Evolutionary conservation across 1,139 yeast species (phyloP).

Genomic region (Nakaseomyces uthaithaninus): DNA sequence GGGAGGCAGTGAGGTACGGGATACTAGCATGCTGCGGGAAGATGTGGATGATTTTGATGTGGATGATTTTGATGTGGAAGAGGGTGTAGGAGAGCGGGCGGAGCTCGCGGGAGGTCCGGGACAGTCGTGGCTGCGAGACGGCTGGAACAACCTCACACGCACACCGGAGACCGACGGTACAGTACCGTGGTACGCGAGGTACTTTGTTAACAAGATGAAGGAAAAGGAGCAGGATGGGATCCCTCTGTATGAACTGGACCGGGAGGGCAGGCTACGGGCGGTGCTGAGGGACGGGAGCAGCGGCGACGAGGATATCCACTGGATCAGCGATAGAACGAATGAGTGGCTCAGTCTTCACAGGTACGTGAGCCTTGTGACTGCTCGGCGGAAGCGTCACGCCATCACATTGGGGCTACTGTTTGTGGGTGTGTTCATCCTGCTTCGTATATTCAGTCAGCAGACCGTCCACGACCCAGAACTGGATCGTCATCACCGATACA

Average conservation of each 20-base stretch:
- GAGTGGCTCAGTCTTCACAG: not conserved
- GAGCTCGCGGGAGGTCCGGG: too few relatives aligned
- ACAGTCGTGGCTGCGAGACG: too few relatives aligned
- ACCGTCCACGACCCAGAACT: not conserved
- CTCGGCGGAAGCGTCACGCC: not conserved
- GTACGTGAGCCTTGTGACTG: not conserved
- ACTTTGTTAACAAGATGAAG: conserved; percentile 20
- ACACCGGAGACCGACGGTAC: not conserved
- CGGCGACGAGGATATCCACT: conserved; percentile 18
- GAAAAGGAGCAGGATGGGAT: conserved; percentile 21
- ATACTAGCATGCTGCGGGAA: too few relatives aligned
- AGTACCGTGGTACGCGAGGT: conserved; percentile 32
- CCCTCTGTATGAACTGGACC: conserved; percentile 24
- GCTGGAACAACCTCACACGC: too few relatives aligned
- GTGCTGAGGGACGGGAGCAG: conserved; percentile 12
- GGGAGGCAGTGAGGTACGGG: too few relatives aligned
- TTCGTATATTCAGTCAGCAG: not conserved
- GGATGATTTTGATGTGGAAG: too few relatives aligned
- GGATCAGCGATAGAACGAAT: not conserved
- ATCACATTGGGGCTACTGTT: not conserved
- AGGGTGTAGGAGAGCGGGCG: too few relatives aligned
- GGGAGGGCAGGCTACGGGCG: conserved; percentile 13
- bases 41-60: too few relatives aligned
- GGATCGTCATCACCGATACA: conserved; percentile 4
- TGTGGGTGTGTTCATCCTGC: not conserved